Evolutionary conservation across 176 grass and related monocot species (phyloP), one percentile per base, ranked within the genome.

Genomic region (Zoysia pacifica): DNA sequence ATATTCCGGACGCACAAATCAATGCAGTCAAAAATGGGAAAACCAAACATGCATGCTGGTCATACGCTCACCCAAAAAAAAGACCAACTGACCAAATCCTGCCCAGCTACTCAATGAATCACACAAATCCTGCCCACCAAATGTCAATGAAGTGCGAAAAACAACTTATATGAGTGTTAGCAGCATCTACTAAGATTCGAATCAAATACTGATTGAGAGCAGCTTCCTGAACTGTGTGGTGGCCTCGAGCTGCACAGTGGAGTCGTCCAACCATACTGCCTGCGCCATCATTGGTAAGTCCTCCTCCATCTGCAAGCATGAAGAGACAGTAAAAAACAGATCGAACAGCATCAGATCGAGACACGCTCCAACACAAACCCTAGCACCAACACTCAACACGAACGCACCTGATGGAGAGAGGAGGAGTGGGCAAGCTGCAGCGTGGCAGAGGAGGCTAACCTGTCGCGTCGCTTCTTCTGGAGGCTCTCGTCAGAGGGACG

Each of bases 141-240:
- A 51, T 62, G 52, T 69, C 11, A 11, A 5, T 7, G 28, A 28
- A 28, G 28, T 28, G 28, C 28, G 28, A 28, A 28, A 28, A 28
- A 42, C 28, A 28, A 28, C 28, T 28, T 28, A 28, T 28, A 28
- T 28, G 28, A 28, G 28, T 28, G 28, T 28, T 28, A 28, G 28
- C 28, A 28, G 28, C 28, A 28, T 28, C 28, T 28, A 28, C 28
- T 28, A 50, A 61, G 74, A 77, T 52, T 62, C 20, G 45, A 77
- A 53, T 48, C 79, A 28, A 28, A 85, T 68, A 97, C 93, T 90
- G 49, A 97, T 97, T 7, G 93, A 97, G 20, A 97, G 86, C 84
- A 97, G 90, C 80, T 97, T 93, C 67, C 93, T 63, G 51, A 97
- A 97, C 77, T 97, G 93, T 13, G 88, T 97, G 64, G 93, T 97